Conservation (phyloP, 2,329 filamentous ascomycete species). For the Geoglossum cookeanum region DNA sequence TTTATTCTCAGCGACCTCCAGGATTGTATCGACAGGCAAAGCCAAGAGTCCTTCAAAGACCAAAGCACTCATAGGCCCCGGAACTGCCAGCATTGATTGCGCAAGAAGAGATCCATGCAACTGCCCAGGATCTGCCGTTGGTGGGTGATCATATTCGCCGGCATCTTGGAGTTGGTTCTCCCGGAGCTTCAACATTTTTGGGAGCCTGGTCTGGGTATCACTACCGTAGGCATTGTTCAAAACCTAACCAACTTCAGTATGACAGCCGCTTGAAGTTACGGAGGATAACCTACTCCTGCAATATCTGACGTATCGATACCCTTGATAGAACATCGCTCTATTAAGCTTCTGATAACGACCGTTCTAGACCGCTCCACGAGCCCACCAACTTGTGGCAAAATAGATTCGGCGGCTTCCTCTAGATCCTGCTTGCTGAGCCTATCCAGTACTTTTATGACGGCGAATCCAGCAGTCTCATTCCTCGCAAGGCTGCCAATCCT, state of each 20-base stretch:
- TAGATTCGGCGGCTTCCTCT: conserved; percentile 47
- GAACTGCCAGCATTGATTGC: conserved; percentile 57
- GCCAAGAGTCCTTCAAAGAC: conserved; percentile 54
- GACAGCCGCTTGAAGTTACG: too few species aligned
- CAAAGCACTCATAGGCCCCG: conserved; percentile 47
- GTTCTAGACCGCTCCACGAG: conserved; percentile 60
- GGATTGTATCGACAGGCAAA: conserved; percentile 33
- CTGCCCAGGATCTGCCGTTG: conserved; percentile 31
- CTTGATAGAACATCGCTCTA: conserved; percentile 64
- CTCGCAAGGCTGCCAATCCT: conserved; percentile 64
- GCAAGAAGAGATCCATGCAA: conserved; percentile 70
- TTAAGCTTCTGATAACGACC: conserved; percentile 59
- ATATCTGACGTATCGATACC: conserved; percentile 36
- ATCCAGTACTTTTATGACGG: conserved; percentile 65
- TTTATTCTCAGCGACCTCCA: conserved; percentile 46
- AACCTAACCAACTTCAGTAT: conserved; percentile 14
- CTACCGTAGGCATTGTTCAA: conserved; percentile 38
- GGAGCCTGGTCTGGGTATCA: conserved; percentile 28
- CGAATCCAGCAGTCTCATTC: conserved; percentile 80
- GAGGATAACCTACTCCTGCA: conserved; percentile 18
- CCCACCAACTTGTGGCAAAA: conserved; percentile 51
- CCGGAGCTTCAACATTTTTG: conserved; percentile 39
- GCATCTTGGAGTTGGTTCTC: conserved; percentile 29
- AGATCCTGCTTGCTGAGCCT: conserved; percentile 77
- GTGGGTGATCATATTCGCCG: conserved; percentile 28